Evolutionary conservation across 1,284 basidiomycete genomes (phyloP).

Genomic region (Mycosarcoma mackinlayi): DNA sequence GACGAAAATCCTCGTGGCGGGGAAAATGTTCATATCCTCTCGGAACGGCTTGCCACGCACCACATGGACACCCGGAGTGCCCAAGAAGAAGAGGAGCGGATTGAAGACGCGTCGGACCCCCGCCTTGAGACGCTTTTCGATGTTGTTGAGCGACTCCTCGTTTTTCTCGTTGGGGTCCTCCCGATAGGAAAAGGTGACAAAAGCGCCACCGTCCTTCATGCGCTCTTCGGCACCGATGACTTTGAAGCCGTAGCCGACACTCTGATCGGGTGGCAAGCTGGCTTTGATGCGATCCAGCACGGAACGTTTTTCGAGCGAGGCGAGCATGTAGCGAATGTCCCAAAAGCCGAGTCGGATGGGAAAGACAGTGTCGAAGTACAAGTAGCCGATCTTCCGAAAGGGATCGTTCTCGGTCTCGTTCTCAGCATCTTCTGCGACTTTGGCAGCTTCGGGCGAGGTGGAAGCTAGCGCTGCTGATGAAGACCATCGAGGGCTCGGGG

Average conservation of each 20-base stretch:
- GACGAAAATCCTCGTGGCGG: constrained; percentile 50
- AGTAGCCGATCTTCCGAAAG: constrained; percentile 49
- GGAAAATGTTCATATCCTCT: constrained; percentile 63
- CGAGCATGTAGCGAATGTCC: constrained; percentile 55
- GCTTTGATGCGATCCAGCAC: constrained; percentile 49
- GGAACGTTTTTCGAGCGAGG: constrained; percentile 36
- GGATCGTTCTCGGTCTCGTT: constrained; percentile 47
- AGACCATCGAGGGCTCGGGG: constrained; percentile 16
- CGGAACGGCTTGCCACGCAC: constrained; percentile 60
- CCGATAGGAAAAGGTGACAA: constrained; percentile 50
- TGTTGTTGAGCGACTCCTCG: constrained; percentile 46
- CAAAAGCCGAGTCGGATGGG: constrained; percentile 59
- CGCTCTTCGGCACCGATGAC: constrained; percentile 56
- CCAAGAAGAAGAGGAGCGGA: constrained; percentile 47
- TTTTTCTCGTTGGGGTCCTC: constrained; percentile 42
- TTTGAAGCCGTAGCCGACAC: constrained; percentile 60
- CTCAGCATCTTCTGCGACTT: constrained; percentile 45
- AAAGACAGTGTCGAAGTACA: constrained; percentile 63
- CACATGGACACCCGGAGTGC: constrained; percentile 56
- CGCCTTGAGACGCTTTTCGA: constrained; percentile 50
- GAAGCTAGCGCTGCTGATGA: constrained; percentile 42
- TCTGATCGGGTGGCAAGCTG: constrained; percentile 43
- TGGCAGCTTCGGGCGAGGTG: constrained; percentile 46
- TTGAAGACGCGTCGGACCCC: constrained; percentile 46
- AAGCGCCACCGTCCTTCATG: constrained; percentile 60